Percentiles rank a stretch among this genome's conserved stretches.
These are phyloP conservation scores for Leccinum truebloodii DNA, from an alignment of 768 basidiomycete genomes.

Conservation along the genomic window DNA sequence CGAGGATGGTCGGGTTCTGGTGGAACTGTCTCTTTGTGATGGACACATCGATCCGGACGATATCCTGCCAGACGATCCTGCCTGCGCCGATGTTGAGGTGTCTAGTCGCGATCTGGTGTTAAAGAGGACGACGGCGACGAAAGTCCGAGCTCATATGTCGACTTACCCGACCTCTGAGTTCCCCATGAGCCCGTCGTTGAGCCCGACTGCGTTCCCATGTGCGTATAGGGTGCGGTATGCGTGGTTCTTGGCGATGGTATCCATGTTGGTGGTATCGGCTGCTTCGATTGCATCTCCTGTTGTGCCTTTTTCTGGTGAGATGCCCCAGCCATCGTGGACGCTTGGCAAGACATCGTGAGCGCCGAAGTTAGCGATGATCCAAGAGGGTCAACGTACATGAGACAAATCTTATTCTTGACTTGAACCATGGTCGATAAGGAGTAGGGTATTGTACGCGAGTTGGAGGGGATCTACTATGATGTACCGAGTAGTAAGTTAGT, in stretches of 20 bases:
- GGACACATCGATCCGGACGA: slow-evolving; percentile 89
- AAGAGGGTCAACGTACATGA: slow-evolving; percentile 59
- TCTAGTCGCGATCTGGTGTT: slow-evolving; percentile 39
- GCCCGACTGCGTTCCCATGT: slow-evolving; percentile 89
- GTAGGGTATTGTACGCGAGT: too few relatives aligned
- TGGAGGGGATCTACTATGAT: too few relatives aligned
- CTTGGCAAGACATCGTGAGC: slow-evolving; percentile 35
- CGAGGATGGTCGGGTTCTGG: slow-evolving; percentile 71
- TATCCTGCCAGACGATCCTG: slow-evolving; percentile 96
- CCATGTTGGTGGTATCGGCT: slow-evolving; percentile 86
- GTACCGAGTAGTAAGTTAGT: too few relatives aligned
- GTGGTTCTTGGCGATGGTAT: slow-evolving; percentile 76
- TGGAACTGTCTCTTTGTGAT: slow-evolving; percentile 90
- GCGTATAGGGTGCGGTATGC: slow-evolving; percentile 73
- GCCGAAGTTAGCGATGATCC: background rate
- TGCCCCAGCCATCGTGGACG: slow-evolving; percentile 97
- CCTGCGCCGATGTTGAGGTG: slow-evolving; percentile 96
- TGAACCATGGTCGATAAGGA: slow-evolving; percentile 38
- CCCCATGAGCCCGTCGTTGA: slow-evolving; percentile 95
- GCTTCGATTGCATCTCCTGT: slow-evolving; percentile 91
- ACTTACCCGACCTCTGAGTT: slow-evolving; percentile 96
- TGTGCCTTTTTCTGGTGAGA: slow-evolving; percentile 62
- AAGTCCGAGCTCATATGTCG: background rate
- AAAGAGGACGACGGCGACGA: background rate
- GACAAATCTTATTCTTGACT: slow-evolving; percentile 87